phyloP scores from a whole-genome alignment of 139 green algal genomes.

The Tetradesmus lagerheimii region DNA sequence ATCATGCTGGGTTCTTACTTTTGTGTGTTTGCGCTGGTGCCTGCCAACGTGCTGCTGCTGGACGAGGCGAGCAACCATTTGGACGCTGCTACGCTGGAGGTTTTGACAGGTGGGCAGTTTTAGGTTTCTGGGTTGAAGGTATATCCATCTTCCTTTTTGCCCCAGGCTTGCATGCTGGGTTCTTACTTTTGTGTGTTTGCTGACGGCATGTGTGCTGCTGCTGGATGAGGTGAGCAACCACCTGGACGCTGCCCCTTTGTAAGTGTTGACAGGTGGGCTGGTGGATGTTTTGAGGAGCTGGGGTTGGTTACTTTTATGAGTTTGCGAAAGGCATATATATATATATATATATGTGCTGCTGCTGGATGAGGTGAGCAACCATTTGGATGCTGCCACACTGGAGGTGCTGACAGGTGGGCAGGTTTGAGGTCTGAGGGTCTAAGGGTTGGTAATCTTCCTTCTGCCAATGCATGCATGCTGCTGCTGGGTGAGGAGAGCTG shows the following conservation, averaged over 20 bases:
- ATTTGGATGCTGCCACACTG: slow-evolving; percentile 79
- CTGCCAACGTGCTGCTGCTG: slow-evolving; percentile 80
- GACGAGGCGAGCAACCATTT: slow-evolving; percentile 88
- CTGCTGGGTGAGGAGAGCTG: slow-evolving; percentile 80
- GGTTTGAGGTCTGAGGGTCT: background rate
- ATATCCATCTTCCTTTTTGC: too few relatives aligned
- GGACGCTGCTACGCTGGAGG: slow-evolving; percentile 74
- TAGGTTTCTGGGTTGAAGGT: slow-evolving; percentile 59
- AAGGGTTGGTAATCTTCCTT: too few relatives aligned
- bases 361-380: slow-evolving; percentile 82
- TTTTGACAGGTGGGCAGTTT: slow-evolving; percentile 53
- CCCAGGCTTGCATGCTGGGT: too few relatives aligned
- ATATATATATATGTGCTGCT: slow-evolving; percentile 77
- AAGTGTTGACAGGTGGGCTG: too few relatives aligned
- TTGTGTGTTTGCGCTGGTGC: slow-evolving; percentile 73
- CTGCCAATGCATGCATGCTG: slow-evolving; percentile 21
- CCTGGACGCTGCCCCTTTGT: slow-evolving; percentile 77
- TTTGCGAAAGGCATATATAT: too few relatives aligned
- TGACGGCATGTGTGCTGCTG: slow-evolving; percentile 78
- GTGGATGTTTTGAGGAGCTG: too few relatives aligned
- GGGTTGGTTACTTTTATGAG: too few relatives aligned
- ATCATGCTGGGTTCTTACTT: too few relatives aligned
- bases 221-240: slow-evolving; percentile 88
- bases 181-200: too few relatives aligned
- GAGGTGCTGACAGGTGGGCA: slow-evolving; percentile 59